Evolutionary conservation across 768 basidiomycete genomes (phyloP), one percentile per base, ranked within the genome.

Genomic region (Termitomyces sp.): DNA sequence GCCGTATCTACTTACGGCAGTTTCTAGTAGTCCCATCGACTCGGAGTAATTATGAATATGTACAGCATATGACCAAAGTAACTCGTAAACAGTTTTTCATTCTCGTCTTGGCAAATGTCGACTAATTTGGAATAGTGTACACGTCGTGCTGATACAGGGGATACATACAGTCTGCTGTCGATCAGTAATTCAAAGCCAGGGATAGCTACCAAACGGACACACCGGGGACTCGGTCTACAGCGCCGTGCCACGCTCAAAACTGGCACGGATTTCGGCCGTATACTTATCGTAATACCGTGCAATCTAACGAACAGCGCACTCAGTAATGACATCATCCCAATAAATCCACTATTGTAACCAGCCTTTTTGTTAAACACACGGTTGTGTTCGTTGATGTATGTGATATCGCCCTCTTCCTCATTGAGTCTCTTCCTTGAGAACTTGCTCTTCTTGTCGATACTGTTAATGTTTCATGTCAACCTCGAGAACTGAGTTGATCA

Each of bases 321-420:
- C 37, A 52, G 42, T 53, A 19, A 46, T 59, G 31, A 56, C 45
- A 43, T 23, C 35, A 31, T 37, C n/a, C 26, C 23, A 44, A 33
- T 9, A 46, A 17, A 9, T 19, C 51, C 47, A 11, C 43, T 38
- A 33, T 45, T 31, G 33, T 28, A 61, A 43, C 70, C 17, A 28
- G 86, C 91, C 87, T 96, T 97, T 75, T 94, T 94, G 83, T 98
- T 97, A 81, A 97, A 98, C 47, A 97, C 94, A 60, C 93, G 84
- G 72, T 98, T 95, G 71, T 89, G 87, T 72, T 98, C 93, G 78
- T 99, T 99, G 82, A 99, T 99, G 69, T 98, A 99, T 5, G 94
- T 98, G 70, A 99, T 91, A 63, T 98, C 95, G 53, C 91, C 94
- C 59, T 95, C 89, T 51, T 91, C 91, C 65, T 98, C 94, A 75